phyloP scores from a whole-genome alignment of 192 early-diverging fungal genomes.

The Umbelopsis sp. region DNA sequence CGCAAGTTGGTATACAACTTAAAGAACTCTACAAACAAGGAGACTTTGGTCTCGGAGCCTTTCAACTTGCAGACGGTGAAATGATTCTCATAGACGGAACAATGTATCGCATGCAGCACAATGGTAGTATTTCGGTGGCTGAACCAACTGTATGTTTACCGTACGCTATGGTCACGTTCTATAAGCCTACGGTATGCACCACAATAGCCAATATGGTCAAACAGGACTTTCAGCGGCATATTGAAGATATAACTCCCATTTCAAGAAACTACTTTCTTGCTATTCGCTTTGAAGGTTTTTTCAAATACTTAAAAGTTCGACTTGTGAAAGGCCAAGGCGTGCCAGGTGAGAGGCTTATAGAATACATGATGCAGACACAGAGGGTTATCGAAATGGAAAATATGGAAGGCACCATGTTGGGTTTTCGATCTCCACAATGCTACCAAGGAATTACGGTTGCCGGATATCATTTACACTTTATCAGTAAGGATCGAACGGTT shows the following conservation, averaged over 20 bases:
- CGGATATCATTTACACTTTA: slow-evolving; percentile 15
- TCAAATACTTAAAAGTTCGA: slow-evolving; percentile 1
- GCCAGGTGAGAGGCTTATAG: background rate
- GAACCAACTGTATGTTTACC: background rate
- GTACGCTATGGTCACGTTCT: background rate
- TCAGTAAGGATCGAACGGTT: background rate
- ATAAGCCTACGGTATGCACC: background rate
- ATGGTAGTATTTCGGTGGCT: background rate
- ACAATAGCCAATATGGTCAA: background rate
- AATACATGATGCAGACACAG: background rate
- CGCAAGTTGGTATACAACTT: background rate
- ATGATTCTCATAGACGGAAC: background rate
- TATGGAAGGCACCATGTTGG: slow-evolving; percentile 6
- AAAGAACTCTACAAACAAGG: background rate
- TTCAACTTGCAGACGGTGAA: slow-evolving; percentile 11
- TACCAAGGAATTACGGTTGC: slow-evolving; percentile 13
- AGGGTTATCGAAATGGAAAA: background rate
- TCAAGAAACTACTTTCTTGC: slow-evolving; percentile 6
- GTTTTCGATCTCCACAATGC: background rate
- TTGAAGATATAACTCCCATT: background rate
- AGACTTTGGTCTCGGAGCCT: background rate
- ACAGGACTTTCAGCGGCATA: background rate
- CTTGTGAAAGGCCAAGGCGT: background rate
- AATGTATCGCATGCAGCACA: background rate
- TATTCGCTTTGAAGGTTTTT: background rate